Evolutionary conservation across 2,329 filamentous ascomycete genomes (phyloP).

Genomic region (Pseudocercospora fuligena): DNA sequence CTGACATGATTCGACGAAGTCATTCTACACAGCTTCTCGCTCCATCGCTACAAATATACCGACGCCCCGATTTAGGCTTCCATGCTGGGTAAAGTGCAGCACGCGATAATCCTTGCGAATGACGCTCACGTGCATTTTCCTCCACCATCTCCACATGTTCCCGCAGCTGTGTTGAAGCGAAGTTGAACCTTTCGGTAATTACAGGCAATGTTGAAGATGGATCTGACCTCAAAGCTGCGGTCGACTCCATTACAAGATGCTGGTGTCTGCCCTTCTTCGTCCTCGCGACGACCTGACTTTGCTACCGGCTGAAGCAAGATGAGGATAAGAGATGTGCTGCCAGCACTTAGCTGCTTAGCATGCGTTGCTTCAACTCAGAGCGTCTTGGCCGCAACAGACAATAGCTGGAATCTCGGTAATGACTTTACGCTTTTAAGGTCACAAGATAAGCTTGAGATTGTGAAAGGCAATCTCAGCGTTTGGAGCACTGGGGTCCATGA

Average conservation of each 20-base stretch:
- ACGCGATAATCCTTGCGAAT: slow-evolving; percentile 13
- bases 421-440: slow-evolving; percentile 21
- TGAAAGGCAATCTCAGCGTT: slow-evolving; percentile 22
- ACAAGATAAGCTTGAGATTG: slow-evolving; percentile 25
- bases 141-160: slow-evolving; percentile 19
- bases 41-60: not conserved
- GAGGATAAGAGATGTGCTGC: slow-evolving; percentile 6
- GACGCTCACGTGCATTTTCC: not conserved
- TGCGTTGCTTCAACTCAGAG: slow-evolving; percentile 24
- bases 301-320: not conserved
- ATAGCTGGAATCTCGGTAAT: slow-evolving; percentile 21
- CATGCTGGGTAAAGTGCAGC: slow-evolving; percentile 9
- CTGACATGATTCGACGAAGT: not conserved
- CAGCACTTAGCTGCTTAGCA: slow-evolving; percentile 20
- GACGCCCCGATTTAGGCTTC: not conserved
- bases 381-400: slow-evolving; percentile 11
- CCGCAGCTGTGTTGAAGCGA: slow-evolving; percentile 18
- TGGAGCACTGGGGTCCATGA: slow-evolving; percentile 29
- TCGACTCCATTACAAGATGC: not conserved
- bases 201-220: slow-evolving; percentile 9
- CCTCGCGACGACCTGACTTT: not conserved
- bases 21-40: not conserved
- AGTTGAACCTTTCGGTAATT: slow-evolving; percentile 17
- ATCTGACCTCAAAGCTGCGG: slow-evolving; percentile 6
- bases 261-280: not conserved